Base-by-base conservation (phyloP, 306 rosid genomes). In the Mimosa pudica region DNA sequence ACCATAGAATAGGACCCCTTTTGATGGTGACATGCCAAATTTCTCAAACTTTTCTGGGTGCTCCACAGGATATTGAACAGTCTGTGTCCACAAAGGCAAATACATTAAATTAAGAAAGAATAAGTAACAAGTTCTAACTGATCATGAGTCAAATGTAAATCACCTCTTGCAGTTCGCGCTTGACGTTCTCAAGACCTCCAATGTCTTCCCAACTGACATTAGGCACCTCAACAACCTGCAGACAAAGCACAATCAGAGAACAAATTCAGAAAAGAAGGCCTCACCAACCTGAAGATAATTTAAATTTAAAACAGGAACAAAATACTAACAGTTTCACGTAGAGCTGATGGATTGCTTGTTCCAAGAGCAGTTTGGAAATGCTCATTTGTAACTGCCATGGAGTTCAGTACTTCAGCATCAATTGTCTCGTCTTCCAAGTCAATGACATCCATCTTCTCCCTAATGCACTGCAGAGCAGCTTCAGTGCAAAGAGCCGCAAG, bases 401-500 rank as follows among this genome's bases (percentile, higher is more conserved):
- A 84, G 78, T 88, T 88, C 35, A 81, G 85, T 42, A 90, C 58
- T 84, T 88, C 93, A 10, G 86, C 93, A 88, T 90, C 93, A 46
- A 90, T 90, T 36, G 85, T 45, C 52, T 90, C 93, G 52, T 88
- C 93, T 81, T 88, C 91, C 86, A 89, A 80, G 79, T 89, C 91
- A 46, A 86, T 89, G 51, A 87, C 89, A 61, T 89, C 93, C 91
- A 89, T 89, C 70, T 89, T 89, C 86, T 89, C 93, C 82, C 91
- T 84, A 64, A 89, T 89, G 82, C 89, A 89, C 58, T 89, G 93
- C 82, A 86, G 67, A 14, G 93, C 90, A 65, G 93, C 89, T 84
- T 89, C 93, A 8, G 91, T 90, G 66, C 91, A 90, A 77, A 90
- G 91, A 67, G 93, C 91, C 38, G 93, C 93, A 82, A 90, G 89